These are phyloP conservation scores for Alternaria atra DNA, from an alignment of 2,329 filamentous ascomycete genomes.

Conservation along the genomic window DNA sequence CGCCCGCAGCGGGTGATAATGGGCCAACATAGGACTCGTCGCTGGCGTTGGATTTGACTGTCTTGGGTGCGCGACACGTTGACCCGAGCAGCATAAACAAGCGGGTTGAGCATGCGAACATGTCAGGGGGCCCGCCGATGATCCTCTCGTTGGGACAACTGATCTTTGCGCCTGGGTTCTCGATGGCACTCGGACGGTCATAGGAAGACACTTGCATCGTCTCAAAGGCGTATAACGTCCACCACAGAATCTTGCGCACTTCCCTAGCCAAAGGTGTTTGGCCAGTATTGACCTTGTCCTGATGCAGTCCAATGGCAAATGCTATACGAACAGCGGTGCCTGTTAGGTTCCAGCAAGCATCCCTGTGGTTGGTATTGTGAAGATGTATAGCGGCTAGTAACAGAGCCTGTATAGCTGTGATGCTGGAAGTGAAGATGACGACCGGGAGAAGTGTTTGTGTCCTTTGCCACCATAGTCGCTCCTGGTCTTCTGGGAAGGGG, in stretches of 20 bases:
- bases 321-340: constrained; percentile 56
- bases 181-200: constrained; percentile 57
- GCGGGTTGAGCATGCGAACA: constrained; percentile 51
- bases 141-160: constrained; percentile 50
- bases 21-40: constrained; percentile 52
- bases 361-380: constrained; percentile 57
- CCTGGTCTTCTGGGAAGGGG: constrained; percentile 48
- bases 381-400: constrained; percentile 56
- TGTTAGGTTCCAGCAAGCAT: constrained; percentile 57
- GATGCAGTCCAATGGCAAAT: constrained; percentile 57
- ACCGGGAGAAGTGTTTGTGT: constrained; percentile 53
- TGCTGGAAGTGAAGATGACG: constrained; percentile 55
- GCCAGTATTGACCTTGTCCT: constrained; percentile 49
- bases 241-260: constrained; percentile 63
- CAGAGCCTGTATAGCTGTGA: constrained; percentile 54
- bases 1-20: constrained; percentile 50
- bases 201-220: constrained; percentile 56
- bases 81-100: constrained; percentile 50
- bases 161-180: constrained; percentile 48
- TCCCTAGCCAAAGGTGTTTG: constrained; percentile 53
- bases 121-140: constrained; percentile 50
- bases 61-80: constrained; percentile 52
- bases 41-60: constrained; percentile 32
- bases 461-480: constrained; percentile 54
- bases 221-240: constrained; percentile 61